Percentiles rank a stretch among this genome's conserved stretches.
phyloP scores from a whole-genome alignment of 106 monocot genomes.

The Dendrobium chrysotoxum region DNA sequence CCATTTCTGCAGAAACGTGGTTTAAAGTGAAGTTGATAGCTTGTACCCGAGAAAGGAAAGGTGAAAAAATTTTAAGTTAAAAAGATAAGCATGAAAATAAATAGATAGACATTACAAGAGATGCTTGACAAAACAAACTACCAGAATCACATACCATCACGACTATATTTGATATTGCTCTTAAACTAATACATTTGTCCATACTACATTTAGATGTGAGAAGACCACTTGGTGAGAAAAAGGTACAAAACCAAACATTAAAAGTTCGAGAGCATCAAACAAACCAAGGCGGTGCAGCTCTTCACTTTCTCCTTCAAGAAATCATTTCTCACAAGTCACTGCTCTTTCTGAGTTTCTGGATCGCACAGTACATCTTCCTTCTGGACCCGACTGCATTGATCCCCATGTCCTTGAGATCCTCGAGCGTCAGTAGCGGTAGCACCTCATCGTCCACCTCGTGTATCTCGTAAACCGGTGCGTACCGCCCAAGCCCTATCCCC shows the following conservation, averaged over 20 bases:
- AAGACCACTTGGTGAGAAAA: neutral
- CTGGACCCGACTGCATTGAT: constrained; percentile 85
- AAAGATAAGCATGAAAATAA: neutral
- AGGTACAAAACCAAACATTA: neutral
- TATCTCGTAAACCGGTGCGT: constrained; percentile 71
- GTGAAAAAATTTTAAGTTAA: neutral
- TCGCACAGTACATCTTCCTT: constrained; percentile 82
- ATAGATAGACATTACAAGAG: neutral
- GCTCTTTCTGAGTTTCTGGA: constrained; percentile 63
- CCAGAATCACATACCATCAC: neutral
- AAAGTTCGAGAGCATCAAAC: constrained; percentile 10
- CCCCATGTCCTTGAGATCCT: constrained; percentile 94
- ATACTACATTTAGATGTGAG: constrained; percentile 5
- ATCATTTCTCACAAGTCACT: neutral
- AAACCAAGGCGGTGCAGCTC: neutral
- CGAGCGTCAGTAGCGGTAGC: constrained; percentile 70
- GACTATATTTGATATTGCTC: constrained; percentile 7
- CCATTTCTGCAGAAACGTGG: neutral
- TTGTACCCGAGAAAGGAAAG: neutral
- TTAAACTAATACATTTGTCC: constrained; percentile 3
- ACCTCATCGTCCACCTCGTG: constrained; percentile 94
- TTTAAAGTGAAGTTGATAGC: neutral
- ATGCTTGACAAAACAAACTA: neutral
- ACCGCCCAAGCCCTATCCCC: constrained; percentile 59
- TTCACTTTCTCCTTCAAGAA: constrained; percentile 3